Evolutionary conservation across 2,329 filamentous ascomycete genomes (phyloP).

Genomic region (Verticillium albo-atrum): DNA sequence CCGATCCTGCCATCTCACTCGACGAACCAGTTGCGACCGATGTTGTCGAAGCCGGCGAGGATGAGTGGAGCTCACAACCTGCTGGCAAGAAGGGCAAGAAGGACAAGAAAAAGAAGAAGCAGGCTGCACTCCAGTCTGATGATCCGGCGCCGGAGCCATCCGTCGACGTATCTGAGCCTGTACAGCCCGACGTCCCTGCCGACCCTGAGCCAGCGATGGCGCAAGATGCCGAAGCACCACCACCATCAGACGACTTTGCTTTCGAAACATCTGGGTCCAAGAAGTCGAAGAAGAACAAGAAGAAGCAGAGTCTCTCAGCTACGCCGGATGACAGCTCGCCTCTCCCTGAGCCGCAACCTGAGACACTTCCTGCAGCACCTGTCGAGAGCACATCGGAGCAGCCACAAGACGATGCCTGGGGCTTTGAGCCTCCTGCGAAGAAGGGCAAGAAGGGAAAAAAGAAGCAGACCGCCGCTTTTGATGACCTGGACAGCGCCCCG

Average conservation of each 20-base stretch:
- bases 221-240: conserved; percentile 5
- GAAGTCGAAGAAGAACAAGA: conserved; percentile 15
- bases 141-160: background rate
- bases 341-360: background rate
- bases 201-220: background rate
- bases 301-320: conserved; percentile 7
- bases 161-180: background rate
- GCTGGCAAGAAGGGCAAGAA: conserved; percentile 17
- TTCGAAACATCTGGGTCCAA: background rate
- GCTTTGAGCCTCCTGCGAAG: conserved; percentile 12
- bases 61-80: conserved; percentile 9
- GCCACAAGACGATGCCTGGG: conserved; percentile 1
- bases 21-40: background rate
- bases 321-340: background rate
- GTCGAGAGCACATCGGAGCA: background rate
- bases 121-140: background rate
- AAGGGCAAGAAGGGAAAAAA: conserved; percentile 30
- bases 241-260: background rate
- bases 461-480: conserved; percentile 8
- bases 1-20: background rate
- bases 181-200: background rate
- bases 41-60: background rate
- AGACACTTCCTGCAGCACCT: background rate
- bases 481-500: conserved; percentile 1
- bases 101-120: conserved; percentile 11